Base-by-base conservation (phyloP, 495 filamentous ascomycete species). In the Penicillium egyptiacum region DNA sequence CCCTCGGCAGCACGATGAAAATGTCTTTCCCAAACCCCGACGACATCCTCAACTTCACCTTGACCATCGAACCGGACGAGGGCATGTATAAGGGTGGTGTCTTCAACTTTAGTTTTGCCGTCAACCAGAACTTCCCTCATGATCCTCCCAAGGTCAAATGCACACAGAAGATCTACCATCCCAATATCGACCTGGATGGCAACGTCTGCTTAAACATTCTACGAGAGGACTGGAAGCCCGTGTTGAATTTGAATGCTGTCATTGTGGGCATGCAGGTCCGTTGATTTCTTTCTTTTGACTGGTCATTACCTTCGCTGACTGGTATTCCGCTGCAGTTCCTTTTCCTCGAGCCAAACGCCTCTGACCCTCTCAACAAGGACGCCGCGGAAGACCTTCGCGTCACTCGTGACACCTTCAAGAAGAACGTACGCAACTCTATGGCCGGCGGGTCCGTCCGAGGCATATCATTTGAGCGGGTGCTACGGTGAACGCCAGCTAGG, bases 141-240 rank as follows among this genome's bases (percentile, higher is more conserved):
- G 94, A 98, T 70, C 92, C 94, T 56, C 94, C 94, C 1, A 98
- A 98, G 75, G 95, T 98, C 63, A 96, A 92, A 70, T 98, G 94
- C 74, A 90, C 87, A 53, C 89, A 98, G 72, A 98, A 96, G 80
- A 97, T 98, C 63, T 98, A 98, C 75, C 94, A 98, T 66, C 94
- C 94, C 11, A 98, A 98, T 72, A 98, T 98, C 71, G 94, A 98
- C 69, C 79, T 96, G 47, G 94, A 98, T 66, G 94, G 94, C 39
- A 98, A 98, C 67, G 91, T 98, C 14, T 98, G 94, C 77, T 72
- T 98, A 63, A 98, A 98, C 69, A 98, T 98, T 57, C 74, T 98
- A 65, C 79, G 94, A 54, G 94, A 98, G 78, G 94, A 98, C 77
- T 98, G 94, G 94, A 98, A 97, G 77, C 94, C 94, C 0, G 94